These are phyloP conservation scores for Cystoisospora suis DNA, from an alignment of 169 alveolate species.

Conservation along the genomic window DNA sequence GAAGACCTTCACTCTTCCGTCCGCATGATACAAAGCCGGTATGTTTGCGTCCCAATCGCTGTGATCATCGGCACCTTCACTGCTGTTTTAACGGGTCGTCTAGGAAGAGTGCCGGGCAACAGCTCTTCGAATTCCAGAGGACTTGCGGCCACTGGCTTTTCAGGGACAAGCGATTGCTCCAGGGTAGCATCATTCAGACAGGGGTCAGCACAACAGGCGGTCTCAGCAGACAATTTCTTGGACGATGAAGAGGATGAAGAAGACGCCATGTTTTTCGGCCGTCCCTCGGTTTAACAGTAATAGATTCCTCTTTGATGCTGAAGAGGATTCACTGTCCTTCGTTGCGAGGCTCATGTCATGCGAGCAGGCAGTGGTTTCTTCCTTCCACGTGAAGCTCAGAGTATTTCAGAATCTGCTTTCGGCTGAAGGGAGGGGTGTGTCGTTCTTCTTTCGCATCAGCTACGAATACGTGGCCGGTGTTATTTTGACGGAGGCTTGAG, in stretches of 20 bases:
- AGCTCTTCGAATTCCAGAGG: background rate
- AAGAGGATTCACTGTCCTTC: no score
- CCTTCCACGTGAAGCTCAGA: no score
- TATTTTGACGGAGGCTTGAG: no score
- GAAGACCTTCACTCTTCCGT: background rate
- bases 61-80: conserved; percentile 21
- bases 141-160: background rate
- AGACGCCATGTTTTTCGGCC: conserved; percentile 6
- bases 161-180: background rate
- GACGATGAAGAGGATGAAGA: conserved; percentile 12
- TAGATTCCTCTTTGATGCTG: no score
- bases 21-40: background rate
- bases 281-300: no score
- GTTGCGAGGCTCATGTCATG: no score
- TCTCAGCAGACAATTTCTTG: background rate
- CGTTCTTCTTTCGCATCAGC: no score
- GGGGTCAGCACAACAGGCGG: background rate
- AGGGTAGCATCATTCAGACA: background rate
- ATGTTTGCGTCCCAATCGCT: conserved; percentile 21
- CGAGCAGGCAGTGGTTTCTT: no score
- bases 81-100: background rate
- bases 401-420: no score
- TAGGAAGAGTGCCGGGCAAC: background rate
- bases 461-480: no score
- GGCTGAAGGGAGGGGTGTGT: no score